Base-by-base conservation (phyloP, 2,329 filamentous ascomycete species). In the Fusarium bactridioides region DNA sequence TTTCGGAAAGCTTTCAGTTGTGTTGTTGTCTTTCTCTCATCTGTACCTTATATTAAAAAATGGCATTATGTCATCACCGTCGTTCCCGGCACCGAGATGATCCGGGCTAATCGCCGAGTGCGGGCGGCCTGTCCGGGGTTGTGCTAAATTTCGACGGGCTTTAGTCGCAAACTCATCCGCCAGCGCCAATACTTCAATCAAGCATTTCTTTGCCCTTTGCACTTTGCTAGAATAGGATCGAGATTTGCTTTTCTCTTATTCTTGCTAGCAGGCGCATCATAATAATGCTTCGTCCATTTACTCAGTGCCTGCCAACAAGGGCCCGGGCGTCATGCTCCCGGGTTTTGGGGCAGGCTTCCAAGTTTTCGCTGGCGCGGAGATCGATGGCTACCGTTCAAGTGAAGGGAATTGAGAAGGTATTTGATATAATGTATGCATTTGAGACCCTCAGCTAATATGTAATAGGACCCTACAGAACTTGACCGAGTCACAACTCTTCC, bases 401-500 rank as follows among this genome's bases (percentile, higher is more conserved):
- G 18, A 78, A 82, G 53, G 81, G 79, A 19, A 82, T 82, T 47
- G 80, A 76, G 44, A 81, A 82, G 76, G 81, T 81, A 57, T 71
- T n/a, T 27, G 16, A 12, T 7, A 27, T 2, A 15, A 15, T 16
- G 1, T 19, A 35, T n/a, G 9, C 2, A 12, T 10, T 13, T 3
- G 3, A 13, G 13, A 31, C 2, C 1, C 23, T 1, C 33, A 19
- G 16, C 25, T 72, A n/a, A 72, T 33, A 11, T 21, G 23, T 1
- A n/a, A n/a, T 33, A 83, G 82, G 95, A 98, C 79, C 94, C 94
- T 19, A 91, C 91, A 54, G 94, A 97, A 73, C 89, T 97, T 77
- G 94, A 98, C 81, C 87, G 92, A 74, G 92, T 98, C 78, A 97
- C 95, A 12, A 95, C 92, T 3, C 89, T 99, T 21, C 86, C 94